Conservation (phyloP, 2,329 filamentous ascomycete genomes). For the Fusarium sp. region DNA sequence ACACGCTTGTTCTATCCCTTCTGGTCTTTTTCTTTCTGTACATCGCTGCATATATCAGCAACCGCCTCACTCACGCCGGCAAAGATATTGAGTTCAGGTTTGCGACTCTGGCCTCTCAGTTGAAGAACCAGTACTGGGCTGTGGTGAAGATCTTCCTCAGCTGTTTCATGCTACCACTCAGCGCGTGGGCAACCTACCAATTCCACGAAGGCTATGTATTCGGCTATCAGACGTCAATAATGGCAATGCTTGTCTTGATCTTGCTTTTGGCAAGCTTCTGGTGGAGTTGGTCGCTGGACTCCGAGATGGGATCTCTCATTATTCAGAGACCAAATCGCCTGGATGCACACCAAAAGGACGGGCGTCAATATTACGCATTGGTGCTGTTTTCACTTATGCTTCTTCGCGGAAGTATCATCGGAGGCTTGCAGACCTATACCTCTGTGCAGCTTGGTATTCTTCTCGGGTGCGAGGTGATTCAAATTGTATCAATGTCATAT, state of each 20-base stretch:
- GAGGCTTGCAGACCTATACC: conserved; percentile 25
- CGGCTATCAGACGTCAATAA: conserved; percentile 54
- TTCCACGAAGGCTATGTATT: conserved; percentile 53
- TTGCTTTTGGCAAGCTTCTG: conserved; percentile 44
- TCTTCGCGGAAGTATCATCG: conserved; percentile 28
- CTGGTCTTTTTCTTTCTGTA: conserved; percentile 70
- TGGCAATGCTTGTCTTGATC: conserved; percentile 38
- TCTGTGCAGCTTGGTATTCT: conserved; percentile 22
- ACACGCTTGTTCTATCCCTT: conserved; percentile 75
- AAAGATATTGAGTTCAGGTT: accelerated
- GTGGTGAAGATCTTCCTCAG: conserved; percentile 78
- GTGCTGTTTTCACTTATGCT: conserved; percentile 31
- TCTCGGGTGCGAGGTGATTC: conserved; percentile 18
- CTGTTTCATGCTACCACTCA: conserved; percentile 79
- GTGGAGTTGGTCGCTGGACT: conserved; percentile 43
- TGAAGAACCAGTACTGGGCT: conserved; percentile 58
- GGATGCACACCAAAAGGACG: no score
- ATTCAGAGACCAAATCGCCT: background rate
- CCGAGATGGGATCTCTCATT: conserved; percentile 15
- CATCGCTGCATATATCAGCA: conserved; percentile 63
- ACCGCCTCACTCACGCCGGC: background rate
- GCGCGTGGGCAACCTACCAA: conserved; percentile 80
- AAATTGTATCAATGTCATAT: conserved; percentile 5
- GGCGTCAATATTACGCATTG: conserved; percentile 6
- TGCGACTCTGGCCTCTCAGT: conserved; percentile 49